These are phyloP conservation scores for Ascochyta koolunga DNA, from an alignment of 2,329 filamentous ascomycete genomes.

Conservation along the genomic window DNA sequence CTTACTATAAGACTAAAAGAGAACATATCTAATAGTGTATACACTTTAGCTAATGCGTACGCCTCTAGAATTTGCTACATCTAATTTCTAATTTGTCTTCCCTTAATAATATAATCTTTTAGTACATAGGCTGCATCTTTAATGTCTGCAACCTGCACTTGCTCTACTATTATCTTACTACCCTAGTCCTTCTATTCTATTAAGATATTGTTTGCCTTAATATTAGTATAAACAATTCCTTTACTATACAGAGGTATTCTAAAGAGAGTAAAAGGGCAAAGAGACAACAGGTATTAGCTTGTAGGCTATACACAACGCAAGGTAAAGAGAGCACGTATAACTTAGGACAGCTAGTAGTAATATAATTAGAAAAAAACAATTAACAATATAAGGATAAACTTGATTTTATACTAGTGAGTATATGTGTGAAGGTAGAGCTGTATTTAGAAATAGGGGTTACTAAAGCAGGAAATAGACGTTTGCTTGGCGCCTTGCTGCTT, in stretches of 20 bases:
- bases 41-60: slow-evolving; percentile 48
- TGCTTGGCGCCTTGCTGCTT: too few species aligned
- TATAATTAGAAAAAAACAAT: too few species aligned
- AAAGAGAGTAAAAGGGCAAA: too few species aligned
- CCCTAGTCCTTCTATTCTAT: slow-evolving; percentile 47
- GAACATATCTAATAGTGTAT: slow-evolving; percentile 54
- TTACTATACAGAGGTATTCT: slow-evolving; percentile 20
- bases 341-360: too few species aligned
- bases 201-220: slow-evolving; percentile 55
- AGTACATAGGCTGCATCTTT: slow-evolving; percentile 51
- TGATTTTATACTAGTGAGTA: too few species aligned
- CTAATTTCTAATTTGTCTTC: slow-evolving; percentile 51
- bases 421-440: too few species aligned
- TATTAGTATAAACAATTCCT: slow-evolving; percentile 38
- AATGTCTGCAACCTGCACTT: slow-evolving; percentile 51
- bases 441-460: too few species aligned
- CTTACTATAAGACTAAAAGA: slow-evolving; percentile 53
- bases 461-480: too few species aligned
- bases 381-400: too few species aligned
- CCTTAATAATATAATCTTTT: slow-evolving; percentile 46
- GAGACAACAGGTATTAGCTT: too few species aligned
- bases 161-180: slow-evolving; percentile 37
- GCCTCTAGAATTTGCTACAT: slow-evolving; percentile 56
- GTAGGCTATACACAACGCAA: too few species aligned
- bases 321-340: too few species aligned